A percentile compares a stretch with the other conserved stretches of the same genome.
Conservation (phyloP, 352 stramenopile species). For the Phytophthora constricta region DNA sequence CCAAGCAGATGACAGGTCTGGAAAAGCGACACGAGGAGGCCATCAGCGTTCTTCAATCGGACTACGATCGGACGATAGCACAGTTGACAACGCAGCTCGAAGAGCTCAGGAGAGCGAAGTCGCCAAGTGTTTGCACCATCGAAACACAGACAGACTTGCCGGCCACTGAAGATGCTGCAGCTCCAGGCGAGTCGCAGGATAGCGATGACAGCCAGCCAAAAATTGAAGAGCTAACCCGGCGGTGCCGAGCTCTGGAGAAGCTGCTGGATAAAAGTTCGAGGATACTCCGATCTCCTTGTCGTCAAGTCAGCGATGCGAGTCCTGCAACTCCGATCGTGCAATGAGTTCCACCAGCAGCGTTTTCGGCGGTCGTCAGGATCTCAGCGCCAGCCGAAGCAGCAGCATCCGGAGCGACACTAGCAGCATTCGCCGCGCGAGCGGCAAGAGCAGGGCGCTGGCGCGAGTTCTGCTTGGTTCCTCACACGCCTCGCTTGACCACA, state of each 20-base stretch:
- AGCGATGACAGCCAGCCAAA: slow-evolving; percentile 19
- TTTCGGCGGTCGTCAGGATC: slow-evolving; percentile 9
- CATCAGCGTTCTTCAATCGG: slow-evolving; percentile 17
- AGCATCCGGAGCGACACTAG: slow-evolving; percentile 23
- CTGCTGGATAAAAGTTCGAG: slow-evolving; percentile 70
- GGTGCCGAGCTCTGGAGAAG: slow-evolving; percentile 58
- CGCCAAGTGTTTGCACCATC: slow-evolving; percentile 9
- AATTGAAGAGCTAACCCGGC: slow-evolving; percentile 51
- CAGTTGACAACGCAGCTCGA: slow-evolving; percentile 25
- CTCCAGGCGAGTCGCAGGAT: background rate
- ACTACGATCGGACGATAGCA: slow-evolving; percentile 36
- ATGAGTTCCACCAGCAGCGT: slow-evolving; percentile 17
- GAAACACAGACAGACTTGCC: slow-evolving; percentile 32
- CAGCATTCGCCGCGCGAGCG: slow-evolving; percentile 19
- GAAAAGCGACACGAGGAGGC: slow-evolving; percentile 29
- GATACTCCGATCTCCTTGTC: slow-evolving; percentile 32
- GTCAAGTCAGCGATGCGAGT: slow-evolving; percentile 31
- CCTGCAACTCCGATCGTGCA: slow-evolving; percentile 35
- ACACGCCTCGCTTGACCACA: slow-evolving; percentile 29
- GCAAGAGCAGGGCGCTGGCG: slow-evolving; percentile 33
- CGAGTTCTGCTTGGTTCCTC: slow-evolving; percentile 35
- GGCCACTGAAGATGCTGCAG: slow-evolving; percentile 1
- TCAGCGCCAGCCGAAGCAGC: slow-evolving; percentile 21
- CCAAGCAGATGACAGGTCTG: slow-evolving; percentile 9
- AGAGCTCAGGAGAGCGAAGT: slow-evolving; percentile 3